Conservation (phyloP, 495 filamentous ascomycete species). For the Aspergillus sclerotioniger region DNA sequence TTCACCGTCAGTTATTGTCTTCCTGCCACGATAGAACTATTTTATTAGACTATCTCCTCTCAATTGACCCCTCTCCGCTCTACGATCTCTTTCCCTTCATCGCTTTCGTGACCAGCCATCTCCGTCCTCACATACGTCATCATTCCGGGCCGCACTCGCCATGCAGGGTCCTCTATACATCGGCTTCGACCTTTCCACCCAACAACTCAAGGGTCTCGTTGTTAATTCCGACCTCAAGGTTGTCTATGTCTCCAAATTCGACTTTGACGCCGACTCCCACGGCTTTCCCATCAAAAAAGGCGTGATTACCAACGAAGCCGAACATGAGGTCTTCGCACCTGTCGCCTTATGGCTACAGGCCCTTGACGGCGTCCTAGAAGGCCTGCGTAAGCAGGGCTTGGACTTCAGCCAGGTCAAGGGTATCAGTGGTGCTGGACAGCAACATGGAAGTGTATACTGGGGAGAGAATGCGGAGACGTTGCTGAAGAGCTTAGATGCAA, state of each 20-base stretch:
- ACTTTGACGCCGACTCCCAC: constrained; percentile 69
- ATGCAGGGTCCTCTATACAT: constrained; percentile 67
- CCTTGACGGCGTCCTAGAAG: constrained; percentile 75
- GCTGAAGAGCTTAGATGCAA: constrained; percentile 58
- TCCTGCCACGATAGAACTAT: background rate
- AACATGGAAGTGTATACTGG: constrained; percentile 97
- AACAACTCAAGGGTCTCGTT: constrained; percentile 90
- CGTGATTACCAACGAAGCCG: constrained; percentile 73
- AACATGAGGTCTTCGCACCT: constrained; percentile 87
- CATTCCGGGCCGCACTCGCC: background rate
- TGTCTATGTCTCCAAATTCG: constrained; percentile 54
- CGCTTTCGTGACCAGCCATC: background rate
- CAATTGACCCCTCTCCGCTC: background rate
- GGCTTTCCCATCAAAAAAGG: constrained; percentile 80
- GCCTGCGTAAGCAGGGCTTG: constrained; percentile 67
- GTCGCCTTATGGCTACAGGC: constrained; percentile 94
- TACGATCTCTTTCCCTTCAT: background rate
- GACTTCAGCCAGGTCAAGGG: constrained; percentile 77
- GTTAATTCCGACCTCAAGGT: constrained; percentile 66
- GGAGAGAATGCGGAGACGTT: constrained; percentile 63
- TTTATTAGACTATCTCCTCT: background rate
- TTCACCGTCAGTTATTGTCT: background rate
- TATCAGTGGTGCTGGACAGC: constrained; percentile 89
- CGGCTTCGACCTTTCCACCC: constrained; percentile 94
- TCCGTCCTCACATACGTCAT: background rate